Conservation (phyloP, 257 asterid genomes). For the Ballota nigra region DNA sequence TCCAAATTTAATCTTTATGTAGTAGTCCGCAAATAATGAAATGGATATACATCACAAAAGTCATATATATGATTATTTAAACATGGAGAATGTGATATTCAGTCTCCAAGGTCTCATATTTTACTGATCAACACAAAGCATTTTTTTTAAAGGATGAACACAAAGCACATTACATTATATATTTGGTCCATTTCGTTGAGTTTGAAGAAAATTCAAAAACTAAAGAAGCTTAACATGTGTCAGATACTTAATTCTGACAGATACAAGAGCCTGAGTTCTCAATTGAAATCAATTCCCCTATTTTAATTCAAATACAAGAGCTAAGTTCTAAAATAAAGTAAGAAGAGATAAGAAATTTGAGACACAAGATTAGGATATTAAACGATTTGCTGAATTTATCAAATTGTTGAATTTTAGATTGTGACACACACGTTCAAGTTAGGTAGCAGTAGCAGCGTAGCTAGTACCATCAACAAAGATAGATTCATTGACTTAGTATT, state of each 20-base stretch:
- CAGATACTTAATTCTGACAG: background rate
- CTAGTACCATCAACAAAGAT: background rate
- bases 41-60: too few relatives aligned
- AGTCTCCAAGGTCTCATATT: too few relatives aligned
- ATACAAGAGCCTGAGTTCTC: background rate
- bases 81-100: background rate
- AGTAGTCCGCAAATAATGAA: background rate
- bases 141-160: too few relatives aligned
- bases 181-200: background rate
- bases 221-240: background rate
- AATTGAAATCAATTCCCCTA: background rate
- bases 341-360: background rate
- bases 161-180: background rate
- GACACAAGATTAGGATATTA: background rate
- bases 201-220: background rate
- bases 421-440: constrained; percentile 26
- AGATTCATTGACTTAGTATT: background rate
- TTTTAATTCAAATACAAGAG: background rate
- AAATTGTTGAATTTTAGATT: background rate
- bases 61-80: too few relatives aligned
- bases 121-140: too few relatives aligned
- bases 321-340: background rate
- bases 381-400: background rate
- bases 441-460: background rate
- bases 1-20: too few relatives aligned